Evolutionary conservation across 306 rosid species (phyloP).

Genomic region (Rosa rugosa): DNA sequence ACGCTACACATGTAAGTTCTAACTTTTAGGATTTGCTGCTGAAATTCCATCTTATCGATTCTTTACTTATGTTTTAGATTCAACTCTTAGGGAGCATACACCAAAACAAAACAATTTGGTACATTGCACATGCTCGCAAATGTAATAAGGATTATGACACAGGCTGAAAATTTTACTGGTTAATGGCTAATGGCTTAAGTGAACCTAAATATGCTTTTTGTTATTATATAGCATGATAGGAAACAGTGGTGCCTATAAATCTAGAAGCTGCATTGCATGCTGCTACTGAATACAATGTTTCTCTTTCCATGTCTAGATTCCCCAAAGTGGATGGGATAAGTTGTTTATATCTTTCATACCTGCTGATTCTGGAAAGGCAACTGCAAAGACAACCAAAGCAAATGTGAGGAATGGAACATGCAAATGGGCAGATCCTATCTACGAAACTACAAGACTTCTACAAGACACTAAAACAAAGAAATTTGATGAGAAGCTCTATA

Average conservation of each 20-base stretch:
- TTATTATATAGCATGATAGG: conserved; percentile 9
- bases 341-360: conserved; percentile 82
- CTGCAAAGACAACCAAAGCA: conserved; percentile 90
- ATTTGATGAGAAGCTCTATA: conserved; percentile 86
- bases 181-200: conserved; percentile 4
- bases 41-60: background rate
- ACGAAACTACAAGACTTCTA: conserved; percentile 94
- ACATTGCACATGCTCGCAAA: background rate
- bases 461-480: conserved; percentile 84
- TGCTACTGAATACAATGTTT: conserved; percentile 32
- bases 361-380: conserved; percentile 84
- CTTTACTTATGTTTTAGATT: conserved; percentile 7
- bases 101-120: background rate
- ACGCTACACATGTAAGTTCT: conserved; percentile 92
- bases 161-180: background rate
- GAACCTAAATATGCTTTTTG: background rate
- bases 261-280: conserved; percentile 24
- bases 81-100: background rate
- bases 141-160: background rate
- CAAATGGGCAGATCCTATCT: conserved; percentile 98
- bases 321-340: conserved; percentile 97
- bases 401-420: conserved; percentile 96
- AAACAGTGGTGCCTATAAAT: background rate
- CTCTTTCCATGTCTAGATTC: conserved; percentile 62
- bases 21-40: background rate